A percentile compares a stretch with the other conserved stretches of the same genome.
phyloP scores from a whole-genome alignment of 495 filamentous ascomycete species.

The Trichoderma asperelloides region DNA sequence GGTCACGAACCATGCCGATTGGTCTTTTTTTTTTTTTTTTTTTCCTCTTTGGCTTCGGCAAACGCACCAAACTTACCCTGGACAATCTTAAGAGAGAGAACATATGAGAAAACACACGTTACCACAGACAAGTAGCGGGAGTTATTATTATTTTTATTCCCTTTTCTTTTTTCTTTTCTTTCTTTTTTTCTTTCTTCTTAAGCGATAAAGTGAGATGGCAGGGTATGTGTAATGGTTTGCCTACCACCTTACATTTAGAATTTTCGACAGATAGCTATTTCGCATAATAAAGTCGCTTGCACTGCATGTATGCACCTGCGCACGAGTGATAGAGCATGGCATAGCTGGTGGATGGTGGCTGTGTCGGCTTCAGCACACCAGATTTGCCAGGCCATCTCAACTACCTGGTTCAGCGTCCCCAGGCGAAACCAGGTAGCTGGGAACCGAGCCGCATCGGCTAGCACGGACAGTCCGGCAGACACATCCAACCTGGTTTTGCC shows the following conservation, averaged over 20 bases:
- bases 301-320: neutral
- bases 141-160: neutral
- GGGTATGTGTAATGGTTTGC: neutral
- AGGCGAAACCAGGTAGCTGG: conserved; percentile 4
- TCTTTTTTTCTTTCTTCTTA: neutral
- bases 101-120: neutral
- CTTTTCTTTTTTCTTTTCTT: neutral
- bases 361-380: neutral
- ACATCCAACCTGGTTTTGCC: neutral
- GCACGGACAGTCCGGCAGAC: conserved; percentile 6
- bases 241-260: too few relatives aligned
- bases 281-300: neutral
- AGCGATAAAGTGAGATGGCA: neutral
- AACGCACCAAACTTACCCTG: neutral
- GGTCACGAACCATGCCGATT: neutral
- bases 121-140: neutral
- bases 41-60: neutral
- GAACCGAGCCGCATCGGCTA: conserved; percentile 8
- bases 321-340: neutral
- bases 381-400: conserved; percentile 5
- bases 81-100: neutral
- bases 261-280: neutral
- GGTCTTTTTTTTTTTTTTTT: neutral
- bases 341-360: neutral
- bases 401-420: neutral